Evolutionary conservation across 257 asterid species (phyloP).

Genomic region (Nyctanthes arbortristis): DNA sequence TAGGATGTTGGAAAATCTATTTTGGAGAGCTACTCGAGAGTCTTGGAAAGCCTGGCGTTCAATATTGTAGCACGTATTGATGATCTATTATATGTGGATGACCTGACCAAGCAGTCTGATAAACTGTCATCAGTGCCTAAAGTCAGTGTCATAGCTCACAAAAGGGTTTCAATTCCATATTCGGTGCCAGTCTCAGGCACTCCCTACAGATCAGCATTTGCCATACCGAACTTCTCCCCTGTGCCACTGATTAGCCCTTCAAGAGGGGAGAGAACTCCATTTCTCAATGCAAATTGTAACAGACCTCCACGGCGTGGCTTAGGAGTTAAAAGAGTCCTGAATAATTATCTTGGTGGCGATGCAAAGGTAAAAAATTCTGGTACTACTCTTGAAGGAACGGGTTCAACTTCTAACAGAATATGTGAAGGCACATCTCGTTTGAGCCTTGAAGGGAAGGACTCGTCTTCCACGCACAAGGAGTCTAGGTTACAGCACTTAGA

Average conservation of each 20-base stretch:
- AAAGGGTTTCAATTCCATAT: constrained; percentile 49
- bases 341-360: constrained; percentile 69
- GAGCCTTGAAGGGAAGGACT: constrained; percentile 30
- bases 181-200: constrained; percentile 68
- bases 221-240: constrained; percentile 67
- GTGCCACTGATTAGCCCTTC: constrained; percentile 52
- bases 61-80: constrained; percentile 77
- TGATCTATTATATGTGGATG: constrained; percentile 83
- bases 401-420: constrained; percentile 41
- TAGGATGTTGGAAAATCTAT: constrained; percentile 94
- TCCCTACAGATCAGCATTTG: constrained; percentile 56
- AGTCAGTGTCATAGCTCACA: constrained; percentile 41
- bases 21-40: constrained; percentile 96
- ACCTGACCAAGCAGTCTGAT: constrained; percentile 60
- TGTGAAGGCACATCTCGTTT: constrained; percentile 25
- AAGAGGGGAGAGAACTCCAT: constrained; percentile 65
- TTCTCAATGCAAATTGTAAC: constrained; percentile 32
- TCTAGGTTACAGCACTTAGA: constrained; percentile 31
- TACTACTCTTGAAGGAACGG: constrained; percentile 33
- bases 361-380: constrained; percentile 46
- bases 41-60: constrained; percentile 88
- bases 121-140: constrained; percentile 42
- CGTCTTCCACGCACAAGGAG: constrained; percentile 29
- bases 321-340: constrained; percentile 73
- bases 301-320: constrained; percentile 67